These are phyloP conservation scores for Diacronema lutheri DNA, from an alignment of 78 protist genomes.

Conservation along the genomic window DNA sequence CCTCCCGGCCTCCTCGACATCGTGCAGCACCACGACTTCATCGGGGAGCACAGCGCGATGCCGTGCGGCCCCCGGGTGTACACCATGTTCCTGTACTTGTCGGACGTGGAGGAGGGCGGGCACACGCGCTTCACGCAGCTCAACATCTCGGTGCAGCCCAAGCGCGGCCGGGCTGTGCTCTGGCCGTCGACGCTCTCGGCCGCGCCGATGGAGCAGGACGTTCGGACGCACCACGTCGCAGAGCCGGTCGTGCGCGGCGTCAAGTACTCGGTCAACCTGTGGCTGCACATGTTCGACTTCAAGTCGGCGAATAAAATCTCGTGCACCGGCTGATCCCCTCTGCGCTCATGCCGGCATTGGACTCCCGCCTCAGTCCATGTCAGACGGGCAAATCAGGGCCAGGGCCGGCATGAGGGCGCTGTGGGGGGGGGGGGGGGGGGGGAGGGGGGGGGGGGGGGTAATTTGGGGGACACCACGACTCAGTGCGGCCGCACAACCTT, in stretches of 20 bases:
- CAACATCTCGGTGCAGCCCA: neutral
- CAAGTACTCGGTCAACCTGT: neutral
- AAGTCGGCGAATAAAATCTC: too few species aligned
- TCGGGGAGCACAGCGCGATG: neutral
- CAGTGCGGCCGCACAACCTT: too few species aligned
- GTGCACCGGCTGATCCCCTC: too few species aligned
- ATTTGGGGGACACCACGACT: too few species aligned
- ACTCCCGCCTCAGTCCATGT: too few species aligned
- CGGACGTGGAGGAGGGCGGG: constrained; percentile 3
- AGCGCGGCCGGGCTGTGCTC: neutral
- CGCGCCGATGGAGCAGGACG: neutral
- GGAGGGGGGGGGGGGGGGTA: too few species aligned
- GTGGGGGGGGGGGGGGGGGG: too few species aligned
- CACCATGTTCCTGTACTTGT: neutral
- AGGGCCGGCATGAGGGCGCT: too few species aligned
- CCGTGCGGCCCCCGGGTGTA: neutral
- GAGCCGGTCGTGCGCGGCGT: neutral
- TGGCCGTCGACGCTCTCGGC: neutral
- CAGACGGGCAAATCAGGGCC: too few species aligned
- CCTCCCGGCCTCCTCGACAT: too few species aligned
- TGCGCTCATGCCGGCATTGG: too few species aligned
- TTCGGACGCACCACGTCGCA: neutral
- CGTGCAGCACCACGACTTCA: constrained; percentile 10
- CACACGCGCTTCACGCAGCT: neutral
- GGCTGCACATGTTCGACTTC: neutral